Conservation (phyloP, 768 basidiomycete species). For the Pluteus cervinus region DNA sequence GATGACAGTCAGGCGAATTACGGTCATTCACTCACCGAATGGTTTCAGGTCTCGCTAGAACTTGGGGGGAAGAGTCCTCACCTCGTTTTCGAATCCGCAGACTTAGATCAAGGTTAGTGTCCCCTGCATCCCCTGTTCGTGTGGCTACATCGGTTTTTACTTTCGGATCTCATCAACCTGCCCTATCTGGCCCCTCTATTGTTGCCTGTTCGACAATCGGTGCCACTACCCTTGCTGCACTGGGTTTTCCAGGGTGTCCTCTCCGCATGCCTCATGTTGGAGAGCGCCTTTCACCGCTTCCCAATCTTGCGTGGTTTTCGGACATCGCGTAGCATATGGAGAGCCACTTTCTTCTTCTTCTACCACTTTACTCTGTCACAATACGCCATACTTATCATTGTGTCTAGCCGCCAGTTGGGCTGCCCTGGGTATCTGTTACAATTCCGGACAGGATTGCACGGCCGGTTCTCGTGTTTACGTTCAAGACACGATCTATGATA, state of each 20-base stretch:
- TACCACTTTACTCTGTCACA: neutral
- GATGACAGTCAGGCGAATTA: neutral
- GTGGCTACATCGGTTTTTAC: neutral
- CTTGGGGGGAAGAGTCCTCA: constrained; percentile 92
- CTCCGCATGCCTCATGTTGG: no score
- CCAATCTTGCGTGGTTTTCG: no score
- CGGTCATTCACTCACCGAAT: constrained; percentile 1
- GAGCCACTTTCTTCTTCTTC: neutral
- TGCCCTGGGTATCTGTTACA: constrained; percentile 81
- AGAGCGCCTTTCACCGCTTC: no score
- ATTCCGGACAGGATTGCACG: constrained; percentile 90
- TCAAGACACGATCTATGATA: constrained; percentile 83
- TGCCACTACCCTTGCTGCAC: no score
- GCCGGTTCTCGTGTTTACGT: constrained; percentile 89
- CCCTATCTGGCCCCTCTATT: no score
- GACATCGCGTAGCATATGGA: no score
- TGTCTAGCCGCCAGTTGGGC: constrained; percentile 75
- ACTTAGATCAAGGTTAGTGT: constrained; percentile 73
- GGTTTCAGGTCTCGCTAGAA: constrained; percentile 73
- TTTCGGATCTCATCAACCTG: no score
- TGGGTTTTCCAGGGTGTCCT: no score
- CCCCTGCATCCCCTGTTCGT: neutral
- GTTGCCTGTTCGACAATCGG: no score
- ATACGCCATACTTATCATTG: neutral
- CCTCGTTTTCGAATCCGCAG: constrained; percentile 85